These are phyloP conservation scores for Fusarium sp. DNA, from an alignment of 2,329 filamentous ascomycete genomes.

Conservation along the genomic window DNA sequence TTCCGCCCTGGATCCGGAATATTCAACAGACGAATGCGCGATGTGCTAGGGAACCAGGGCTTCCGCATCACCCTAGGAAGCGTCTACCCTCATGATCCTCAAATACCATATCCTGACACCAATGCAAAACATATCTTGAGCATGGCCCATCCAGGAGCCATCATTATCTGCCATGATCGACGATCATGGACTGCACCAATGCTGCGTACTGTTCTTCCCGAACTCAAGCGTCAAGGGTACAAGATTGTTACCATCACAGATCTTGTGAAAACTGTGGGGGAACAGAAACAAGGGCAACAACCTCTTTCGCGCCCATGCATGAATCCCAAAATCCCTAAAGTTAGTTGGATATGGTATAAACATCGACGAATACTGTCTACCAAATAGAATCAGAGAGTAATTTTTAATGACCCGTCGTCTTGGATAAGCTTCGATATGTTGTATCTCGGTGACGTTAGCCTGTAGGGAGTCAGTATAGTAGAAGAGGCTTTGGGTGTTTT, in stretches of 20 bases:
- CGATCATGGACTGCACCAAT: slow-evolving; percentile 86
- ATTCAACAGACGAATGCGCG: slow-evolving; percentile 78
- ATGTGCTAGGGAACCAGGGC: slow-evolving; percentile 67
- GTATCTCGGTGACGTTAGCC: slow-evolving; percentile 50
- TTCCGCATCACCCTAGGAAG: slow-evolving; percentile 82
- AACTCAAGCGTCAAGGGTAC: slow-evolving; percentile 76
- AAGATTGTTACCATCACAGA: slow-evolving; percentile 76
- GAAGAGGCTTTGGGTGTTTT: neutral
- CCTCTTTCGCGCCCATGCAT: neutral
- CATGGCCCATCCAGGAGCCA: slow-evolving; percentile 79
- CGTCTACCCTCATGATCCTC: slow-evolving; percentile 92
- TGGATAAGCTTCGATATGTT: slow-evolving; percentile 46
- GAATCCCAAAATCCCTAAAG: neutral
- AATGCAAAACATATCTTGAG: slow-evolving; percentile 85
- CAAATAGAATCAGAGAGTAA: slow-evolving; percentile 42
- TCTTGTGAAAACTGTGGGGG: slow-evolving; percentile 61
- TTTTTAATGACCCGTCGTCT: slow-evolving; percentile 50
- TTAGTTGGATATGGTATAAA: neutral
- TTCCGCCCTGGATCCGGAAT: slow-evolving; percentile 89
- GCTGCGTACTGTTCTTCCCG: slow-evolving; percentile 77
- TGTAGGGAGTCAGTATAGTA: slow-evolving; percentile 22
- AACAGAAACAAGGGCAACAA: slow-evolving; percentile 41
- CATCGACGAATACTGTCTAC: neutral
- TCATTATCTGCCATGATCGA: slow-evolving; percentile 89
- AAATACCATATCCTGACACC: slow-evolving; percentile 74